Percentiles rank a stretch among this genome's conserved stretches.
Conservation (phyloP, 768 basidiomycete genomes). For the Albatrellus ellisii region DNA sequence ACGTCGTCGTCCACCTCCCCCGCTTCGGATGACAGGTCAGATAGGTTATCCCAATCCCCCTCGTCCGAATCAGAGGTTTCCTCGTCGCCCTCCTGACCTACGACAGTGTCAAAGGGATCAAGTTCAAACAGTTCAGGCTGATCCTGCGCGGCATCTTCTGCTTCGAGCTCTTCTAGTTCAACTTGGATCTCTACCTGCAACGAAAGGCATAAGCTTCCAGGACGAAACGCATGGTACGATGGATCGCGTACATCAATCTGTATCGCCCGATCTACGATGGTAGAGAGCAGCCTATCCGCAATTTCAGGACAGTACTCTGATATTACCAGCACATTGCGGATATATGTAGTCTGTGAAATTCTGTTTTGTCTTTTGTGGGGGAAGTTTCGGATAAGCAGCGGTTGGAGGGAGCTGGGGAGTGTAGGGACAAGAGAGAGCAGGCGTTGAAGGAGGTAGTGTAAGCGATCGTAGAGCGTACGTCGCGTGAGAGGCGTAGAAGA, state of each 20-base stretch:
- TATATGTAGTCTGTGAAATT: slow-evolving; percentile 72
- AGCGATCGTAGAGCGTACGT: slow-evolving; percentile 70
- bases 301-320: slow-evolving; percentile 84
- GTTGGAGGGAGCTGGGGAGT: slow-evolving; percentile 73
- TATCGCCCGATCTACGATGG: slow-evolving; percentile 87
- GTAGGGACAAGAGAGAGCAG: slow-evolving; percentile 89
- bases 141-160: slow-evolving; percentile 34
- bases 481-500: slow-evolving; percentile 67
- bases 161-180: slow-evolving; percentile 87
- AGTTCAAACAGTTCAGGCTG: slow-evolving; percentile 53
- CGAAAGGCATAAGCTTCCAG: neutral
- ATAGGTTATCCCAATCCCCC: slow-evolving; percentile 40
- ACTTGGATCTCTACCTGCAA: slow-evolving; percentile 89
- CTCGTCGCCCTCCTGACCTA: slow-evolving; percentile 57
- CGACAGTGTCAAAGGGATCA: slow-evolving; percentile 76
- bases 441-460: slow-evolving; percentile 77
- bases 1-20: slow-evolving; percentile 35
- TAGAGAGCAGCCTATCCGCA: slow-evolving; percentile 68
- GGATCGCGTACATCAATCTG: slow-evolving; percentile 77
- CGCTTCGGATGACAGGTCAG: slow-evolving; percentile 66
- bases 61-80: slow-evolving; percentile 42
- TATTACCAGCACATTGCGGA: slow-evolving; percentile 76
- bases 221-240: neutral
- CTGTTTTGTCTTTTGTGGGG: slow-evolving; percentile 88
- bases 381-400: slow-evolving; percentile 73